These are phyloP conservation scores for Chlamydomonas sp. DNA, from an alignment of 139 green algal genomes.

Conservation along the genomic window DNA sequence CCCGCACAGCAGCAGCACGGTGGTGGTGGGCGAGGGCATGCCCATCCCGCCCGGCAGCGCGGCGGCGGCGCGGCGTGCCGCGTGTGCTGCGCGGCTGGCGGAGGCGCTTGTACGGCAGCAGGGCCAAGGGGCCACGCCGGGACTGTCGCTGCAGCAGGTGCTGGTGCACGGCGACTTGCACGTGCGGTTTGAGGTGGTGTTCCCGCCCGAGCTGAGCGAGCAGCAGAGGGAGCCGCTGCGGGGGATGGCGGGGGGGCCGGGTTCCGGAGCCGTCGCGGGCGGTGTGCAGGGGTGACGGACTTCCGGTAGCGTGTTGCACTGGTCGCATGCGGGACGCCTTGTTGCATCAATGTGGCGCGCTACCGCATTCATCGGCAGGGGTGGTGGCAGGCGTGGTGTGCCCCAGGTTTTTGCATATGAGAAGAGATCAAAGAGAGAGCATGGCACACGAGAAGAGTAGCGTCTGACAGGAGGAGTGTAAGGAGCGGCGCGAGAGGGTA, in stretches of 20 bases:
- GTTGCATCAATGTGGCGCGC: too few relatives aligned
- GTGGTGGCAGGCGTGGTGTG: too few relatives aligned
- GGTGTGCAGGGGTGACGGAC: not conserved
- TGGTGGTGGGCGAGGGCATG: constrained; percentile 41
- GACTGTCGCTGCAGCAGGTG: not conserved
- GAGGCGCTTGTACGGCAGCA: not conserved
- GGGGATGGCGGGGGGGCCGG: not conserved
- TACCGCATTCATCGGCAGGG: too few relatives aligned
- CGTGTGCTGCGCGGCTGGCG: not conserved
- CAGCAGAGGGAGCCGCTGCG: constrained; percentile 39
- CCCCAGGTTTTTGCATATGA: too few relatives aligned
- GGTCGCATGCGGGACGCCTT: too few relatives aligned
- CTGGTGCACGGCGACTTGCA: constrained; percentile 31
- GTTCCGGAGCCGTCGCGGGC: not conserved
- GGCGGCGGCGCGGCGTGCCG: not conserved
- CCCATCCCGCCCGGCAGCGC: constrained; percentile 7
- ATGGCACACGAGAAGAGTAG: too few relatives aligned
- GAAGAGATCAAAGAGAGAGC: too few relatives aligned
- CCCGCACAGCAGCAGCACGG: not conserved
- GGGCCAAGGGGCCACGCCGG: not conserved
- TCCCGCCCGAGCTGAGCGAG: constrained; percentile 19
- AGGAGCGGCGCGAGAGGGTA: too few relatives aligned
- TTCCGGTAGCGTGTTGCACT: too few relatives aligned
- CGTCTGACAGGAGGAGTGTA: too few relatives aligned
- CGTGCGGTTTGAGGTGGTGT: constrained; percentile 44